Evolutionary conservation across 2,329 filamentous ascomycete genomes (phyloP), one percentile per base, ranked within the genome.

Genomic region (Diaporthe batatas): DNA sequence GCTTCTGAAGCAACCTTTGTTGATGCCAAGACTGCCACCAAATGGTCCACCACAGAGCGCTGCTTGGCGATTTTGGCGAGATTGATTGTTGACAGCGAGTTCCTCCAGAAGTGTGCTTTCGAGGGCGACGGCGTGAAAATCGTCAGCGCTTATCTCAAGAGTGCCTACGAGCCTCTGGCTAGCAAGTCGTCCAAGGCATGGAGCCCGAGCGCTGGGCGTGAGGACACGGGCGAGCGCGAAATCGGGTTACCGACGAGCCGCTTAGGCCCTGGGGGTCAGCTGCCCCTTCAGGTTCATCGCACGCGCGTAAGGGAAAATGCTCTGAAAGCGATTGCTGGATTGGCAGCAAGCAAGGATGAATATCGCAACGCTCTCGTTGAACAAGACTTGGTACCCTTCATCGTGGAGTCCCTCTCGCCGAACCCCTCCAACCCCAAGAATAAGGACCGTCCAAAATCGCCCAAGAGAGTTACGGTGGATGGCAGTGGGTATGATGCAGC

Each of bases 281-380:
- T 91, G 34, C 86, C 89, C 2, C 81, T 82, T 77, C 88, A 86
- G 78, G 90, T 81, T 76, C 94, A 97, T 81, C 90, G 91, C 32
- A 91, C 95, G 81, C 92, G 88, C 76, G 89, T 95, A 76, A 90
- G 96, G 70, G 93, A 96, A 81, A 92, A 90, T 65, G 89, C 91
- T 1, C 83, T 98, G 23, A 91, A 92, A 78, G 95, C 94, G 1
- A 84, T 98, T 71, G 93, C 93, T n/a, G 92, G 94, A 2, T 85
- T 98, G 67, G 91, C 93, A 1, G 90, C 93, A 3, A 92, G 92
- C 77, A 94, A 95, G 78, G 95, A 98, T 77, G 90, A 93, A 32
- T 94, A 96, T 79, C 89, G 95, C 55, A 97, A 97, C 79, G 88
- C 89, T 0, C 89, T 98, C 59, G 93, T 96, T 68, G 92, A 95